Conservation (phyloP, 164 flowering plant genomes). For the Nymphaea colorata region DNA sequence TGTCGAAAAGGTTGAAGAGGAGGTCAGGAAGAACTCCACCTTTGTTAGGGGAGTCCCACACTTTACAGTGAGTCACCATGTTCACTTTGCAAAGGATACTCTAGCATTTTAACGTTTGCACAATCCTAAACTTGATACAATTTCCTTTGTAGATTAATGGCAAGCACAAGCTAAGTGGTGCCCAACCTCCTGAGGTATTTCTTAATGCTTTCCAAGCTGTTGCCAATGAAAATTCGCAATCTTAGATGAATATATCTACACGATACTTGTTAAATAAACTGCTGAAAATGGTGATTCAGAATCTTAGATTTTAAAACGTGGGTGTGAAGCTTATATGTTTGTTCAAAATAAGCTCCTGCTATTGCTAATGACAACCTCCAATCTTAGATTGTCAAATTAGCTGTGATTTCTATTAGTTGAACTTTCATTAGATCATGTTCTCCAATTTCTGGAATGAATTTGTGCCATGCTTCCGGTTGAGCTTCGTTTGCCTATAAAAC, state of each 20-base stretch:
- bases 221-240: slow-evolving; percentile 15
- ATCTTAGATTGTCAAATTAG: neutral
- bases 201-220: slow-evolving; percentile 52
- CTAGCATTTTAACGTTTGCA: neutral
- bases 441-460: no score
- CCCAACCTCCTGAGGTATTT: slow-evolving; percentile 78
- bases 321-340: no score
- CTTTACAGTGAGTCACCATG: slow-evolving; percentile 41
- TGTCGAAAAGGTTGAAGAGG: slow-evolving; percentile 51
- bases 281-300: no score
- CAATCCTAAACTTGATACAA: neutral
- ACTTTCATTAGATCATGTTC: no score
- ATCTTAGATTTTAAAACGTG: no score
- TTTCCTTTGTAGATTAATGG: slow-evolving; percentile 58
- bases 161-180: slow-evolving; percentile 61
- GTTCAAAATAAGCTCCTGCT: neutral
- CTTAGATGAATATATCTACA: neutral
- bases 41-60: slow-evolving; percentile 64
- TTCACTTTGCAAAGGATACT: neutral
- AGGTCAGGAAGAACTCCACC: slow-evolving; percentile 42
- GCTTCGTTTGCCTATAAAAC: no score
- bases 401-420: no score
- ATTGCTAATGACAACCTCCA: slow-evolving; percentile 15
- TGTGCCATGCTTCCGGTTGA: no score
- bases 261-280: neutral